These are phyloP conservation scores for Sporothrix dimorphospora DNA, from an alignment of 2,329 filamentous ascomycete species.

Conservation along the genomic window DNA sequence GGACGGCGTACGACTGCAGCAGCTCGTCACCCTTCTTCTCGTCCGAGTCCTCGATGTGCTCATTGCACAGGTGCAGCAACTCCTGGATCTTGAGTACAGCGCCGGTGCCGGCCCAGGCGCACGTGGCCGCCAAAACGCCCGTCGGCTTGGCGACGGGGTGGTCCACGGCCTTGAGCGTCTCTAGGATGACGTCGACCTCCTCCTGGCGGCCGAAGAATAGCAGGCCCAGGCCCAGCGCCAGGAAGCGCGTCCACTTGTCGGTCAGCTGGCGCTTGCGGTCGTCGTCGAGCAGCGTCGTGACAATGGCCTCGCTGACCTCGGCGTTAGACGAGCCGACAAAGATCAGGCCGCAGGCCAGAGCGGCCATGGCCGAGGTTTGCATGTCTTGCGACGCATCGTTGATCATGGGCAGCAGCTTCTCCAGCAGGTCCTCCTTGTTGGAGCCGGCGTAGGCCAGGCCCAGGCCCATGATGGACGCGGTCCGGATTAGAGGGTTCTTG, in stretches of 20 bases:
- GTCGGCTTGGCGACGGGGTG: slow-evolving; percentile 98
- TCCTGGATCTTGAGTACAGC: slow-evolving; percentile 97
- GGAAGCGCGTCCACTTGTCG: slow-evolving; percentile 97
- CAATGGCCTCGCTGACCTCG: slow-evolving; percentile 88
- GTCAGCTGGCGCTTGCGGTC: slow-evolving; percentile 88
- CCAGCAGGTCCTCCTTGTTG: slow-evolving; percentile 85
- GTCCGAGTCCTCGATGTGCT: slow-evolving; percentile 91
- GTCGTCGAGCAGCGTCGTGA: slow-evolving; percentile 90
- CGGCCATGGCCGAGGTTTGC: slow-evolving; percentile 96
- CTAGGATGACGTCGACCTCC: slow-evolving; percentile 96
- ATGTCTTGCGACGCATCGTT: slow-evolving; percentile 83
- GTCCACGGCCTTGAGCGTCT: slow-evolving; percentile 95
- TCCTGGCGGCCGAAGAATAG: slow-evolving; percentile 97
- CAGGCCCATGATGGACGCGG: slow-evolving; percentile 92
- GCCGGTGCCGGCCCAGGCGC: slow-evolving; percentile 96
- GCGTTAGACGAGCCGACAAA: slow-evolving; percentile 92
- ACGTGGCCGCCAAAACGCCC: slow-evolving; percentile 90
- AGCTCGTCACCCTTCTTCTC: slow-evolving; percentile 96
- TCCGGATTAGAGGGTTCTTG: slow-evolving; percentile 75
- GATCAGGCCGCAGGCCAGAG: slow-evolving; percentile 83
- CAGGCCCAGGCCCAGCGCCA: slow-evolving; percentile 89
- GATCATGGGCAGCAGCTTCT: slow-evolving; percentile 83
- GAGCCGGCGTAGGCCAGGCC: slow-evolving; percentile 94
- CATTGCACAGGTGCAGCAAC: slow-evolving; percentile 95
- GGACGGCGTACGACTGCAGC: slow-evolving; percentile 91